Evolutionary conservation across 495 filamentous ascomycete species (phyloP).

Genomic region (Penicillium arizonense): DNA sequence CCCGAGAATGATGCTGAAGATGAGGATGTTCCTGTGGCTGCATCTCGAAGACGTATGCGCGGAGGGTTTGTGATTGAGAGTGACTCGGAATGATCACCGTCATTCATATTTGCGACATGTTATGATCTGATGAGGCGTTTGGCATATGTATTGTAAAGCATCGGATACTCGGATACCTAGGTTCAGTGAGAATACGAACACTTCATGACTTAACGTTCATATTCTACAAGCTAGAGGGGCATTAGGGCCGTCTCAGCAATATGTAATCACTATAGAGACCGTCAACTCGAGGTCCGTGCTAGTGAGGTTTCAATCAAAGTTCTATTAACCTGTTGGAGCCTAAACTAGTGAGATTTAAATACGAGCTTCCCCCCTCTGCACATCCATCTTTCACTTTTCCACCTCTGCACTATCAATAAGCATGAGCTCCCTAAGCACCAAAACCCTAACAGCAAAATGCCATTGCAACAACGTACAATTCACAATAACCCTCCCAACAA

Average conservation of each 20-base stretch:
- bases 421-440: background rate
- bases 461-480: conserved; percentile 48
- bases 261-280: too few species aligned
- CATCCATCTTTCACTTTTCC: background rate
- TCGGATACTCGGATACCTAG: conserved; percentile 17
- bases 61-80: conserved; percentile 51
- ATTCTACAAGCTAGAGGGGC: background rate
- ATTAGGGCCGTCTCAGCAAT: too few species aligned
- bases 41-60: conserved; percentile 37
- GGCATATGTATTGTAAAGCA: conserved; percentile 8
- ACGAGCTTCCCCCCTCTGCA: background rate
- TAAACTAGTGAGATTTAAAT: background rate
- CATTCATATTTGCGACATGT: conserved; percentile 4
- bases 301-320: too few species aligned
- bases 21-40: conserved; percentile 33
- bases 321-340: too few species aligned
- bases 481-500: conserved; percentile 21
- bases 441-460: conserved; percentile 43
- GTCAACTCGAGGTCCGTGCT: background rate
- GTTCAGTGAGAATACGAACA: conserved; percentile 3
- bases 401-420: background rate
- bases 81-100: conserved; percentile 43
- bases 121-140: conserved; percentile 35
- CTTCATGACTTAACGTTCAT: background rate
- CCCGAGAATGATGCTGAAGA: conserved; percentile 17